Evolutionary conservation across 2,329 filamentous ascomycete species (phyloP), one percentile per base, ranked within the genome.

Genomic region (Claviceps quebecensis): DNA sequence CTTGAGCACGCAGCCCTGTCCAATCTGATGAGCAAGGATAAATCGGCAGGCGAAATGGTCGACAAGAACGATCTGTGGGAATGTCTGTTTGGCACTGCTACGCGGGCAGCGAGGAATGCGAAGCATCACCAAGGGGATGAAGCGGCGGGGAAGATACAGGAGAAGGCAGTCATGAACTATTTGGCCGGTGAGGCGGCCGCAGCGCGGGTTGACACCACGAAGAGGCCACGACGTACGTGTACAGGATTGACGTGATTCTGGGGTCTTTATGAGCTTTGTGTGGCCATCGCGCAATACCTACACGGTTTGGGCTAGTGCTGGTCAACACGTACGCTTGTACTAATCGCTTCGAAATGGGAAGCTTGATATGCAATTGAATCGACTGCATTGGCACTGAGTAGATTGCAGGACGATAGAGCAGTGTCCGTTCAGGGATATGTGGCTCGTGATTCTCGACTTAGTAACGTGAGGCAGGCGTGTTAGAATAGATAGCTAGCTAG

Each of bases 51-150:
- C 0, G 93, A 97, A 67, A 72, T 86, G 52, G 86, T 97, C 3
- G 75, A 80, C 45, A 78, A 84, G 56, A 77, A 81, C 13, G 91
- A 96, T 64, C 63, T 97, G 44, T 96, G 90, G 91, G 79, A 81
- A 56, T 97, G 91, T 66, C 69, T 96, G 1, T 96, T 96, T 72
- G 86, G 86, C 0, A 67, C 71, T 47, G 73, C 74, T 16, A 62
- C 63, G 38, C 67, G 64, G 22, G 56, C 43, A n/a, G 23, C 23
- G 9, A 13, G 13, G 16, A 26, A 44, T 14, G 22, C 4, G 7
- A 53, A 61, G 63, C 38, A 59, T 22, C 51, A 49, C 38, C 51
- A 51, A 4, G 53, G 56, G 50, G 43, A 40, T 3, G 16, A 46
- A 37, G 50, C 52, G 4, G 64, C 67, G 36, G 61, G 57, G 3